These are phyloP conservation scores for Scorias spongiosa DNA, from an alignment of 2,329 filamentous ascomycete genomes.

Conservation along the genomic window DNA sequence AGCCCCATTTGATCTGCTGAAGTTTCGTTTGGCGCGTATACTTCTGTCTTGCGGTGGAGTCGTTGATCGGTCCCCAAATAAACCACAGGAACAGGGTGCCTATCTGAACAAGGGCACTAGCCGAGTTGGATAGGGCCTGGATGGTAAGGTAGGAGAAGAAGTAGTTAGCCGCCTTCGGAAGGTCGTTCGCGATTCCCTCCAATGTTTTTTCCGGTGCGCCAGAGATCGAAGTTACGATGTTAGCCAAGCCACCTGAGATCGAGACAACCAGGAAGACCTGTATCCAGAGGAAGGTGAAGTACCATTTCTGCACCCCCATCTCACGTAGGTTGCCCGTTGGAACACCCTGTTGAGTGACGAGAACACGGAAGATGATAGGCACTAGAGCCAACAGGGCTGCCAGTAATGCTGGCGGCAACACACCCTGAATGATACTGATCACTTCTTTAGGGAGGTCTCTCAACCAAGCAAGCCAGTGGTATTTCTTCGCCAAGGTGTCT, in stretches of 20 bases:
- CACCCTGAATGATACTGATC: slow-evolving; percentile 63
- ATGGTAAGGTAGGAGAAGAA: slow-evolving; percentile 99
- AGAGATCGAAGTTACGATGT: slow-evolving; percentile 48
- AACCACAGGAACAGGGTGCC: slow-evolving; percentile 70
- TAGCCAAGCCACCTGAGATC: slow-evolving; percentile 59
- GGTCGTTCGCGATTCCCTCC: slow-evolving; percentile 54
- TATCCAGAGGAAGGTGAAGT: slow-evolving; percentile 87
- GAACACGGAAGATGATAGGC: slow-evolving; percentile 59
- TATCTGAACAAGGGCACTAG: slow-evolving; percentile 73
- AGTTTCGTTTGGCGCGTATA: slow-evolving; percentile 72
- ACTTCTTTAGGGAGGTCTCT: slow-evolving; percentile 43
- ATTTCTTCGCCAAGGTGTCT: slow-evolving; percentile 47
- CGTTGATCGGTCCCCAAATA: slow-evolving; percentile 61
- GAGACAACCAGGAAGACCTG: slow-evolving; percentile 89
- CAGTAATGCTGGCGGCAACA: slow-evolving; percentile 65
- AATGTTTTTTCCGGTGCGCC: slow-evolving; percentile 54
- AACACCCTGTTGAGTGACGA: slow-evolving; percentile 60
- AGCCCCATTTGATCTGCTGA: slow-evolving; percentile 71
- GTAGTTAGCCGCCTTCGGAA: slow-evolving; percentile 83
- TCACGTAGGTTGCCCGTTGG: slow-evolving; percentile 69
- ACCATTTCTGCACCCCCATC: slow-evolving; percentile 79
- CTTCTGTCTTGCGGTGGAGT: slow-evolving; percentile 69
- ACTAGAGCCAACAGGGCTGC: slow-evolving; percentile 66
- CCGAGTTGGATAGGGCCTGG: slow-evolving; percentile 80
- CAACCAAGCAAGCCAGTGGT: slow-evolving; percentile 59